Percentiles rank a stretch among this genome's conserved stretches.
phyloP scores from a whole-genome alignment of 306 rosid genomes.

The Ammopiptanthus mongolicus region DNA sequence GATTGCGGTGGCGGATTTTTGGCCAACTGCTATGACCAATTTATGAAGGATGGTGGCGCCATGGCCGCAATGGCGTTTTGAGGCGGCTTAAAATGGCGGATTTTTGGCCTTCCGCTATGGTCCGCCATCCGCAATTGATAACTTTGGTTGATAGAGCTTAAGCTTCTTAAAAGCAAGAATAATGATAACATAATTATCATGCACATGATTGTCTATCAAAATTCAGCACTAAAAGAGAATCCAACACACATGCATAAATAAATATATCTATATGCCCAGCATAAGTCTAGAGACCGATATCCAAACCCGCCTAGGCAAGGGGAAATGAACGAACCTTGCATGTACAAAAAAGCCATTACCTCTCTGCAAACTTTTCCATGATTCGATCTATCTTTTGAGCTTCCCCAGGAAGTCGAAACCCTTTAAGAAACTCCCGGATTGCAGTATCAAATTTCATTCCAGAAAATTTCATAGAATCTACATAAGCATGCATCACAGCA shows the following conservation, averaged over 20 bases:
- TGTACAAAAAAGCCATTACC: constrained; percentile 39
- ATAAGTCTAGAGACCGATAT: constrained; percentile 17
- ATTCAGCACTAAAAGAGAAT: neutral
- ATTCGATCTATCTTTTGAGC: constrained; percentile 99
- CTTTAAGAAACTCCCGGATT: constrained; percentile 97
- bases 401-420: constrained; percentile 97
- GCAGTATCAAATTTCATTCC: constrained; percentile 91
- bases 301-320: neutral
- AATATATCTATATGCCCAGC: neutral
- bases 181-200: neutral
- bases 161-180: constrained; percentile 10
- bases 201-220: neutral
- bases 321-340: constrained; percentile 21
- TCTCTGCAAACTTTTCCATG: constrained; percentile 98
- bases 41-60: no score
- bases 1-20: no score
- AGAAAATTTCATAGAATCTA: constrained; percentile 85
- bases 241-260: constrained; percentile 13
- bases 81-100: no score
- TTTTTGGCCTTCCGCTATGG: no score
- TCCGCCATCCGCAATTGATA: no score
- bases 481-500: constrained; percentile 96
- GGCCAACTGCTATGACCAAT: no score
- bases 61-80: no score
- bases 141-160: neutral